Evolutionary conservation across 2,329 filamentous ascomycete species (phyloP).

Genomic region (Knufia petricola): DNA sequence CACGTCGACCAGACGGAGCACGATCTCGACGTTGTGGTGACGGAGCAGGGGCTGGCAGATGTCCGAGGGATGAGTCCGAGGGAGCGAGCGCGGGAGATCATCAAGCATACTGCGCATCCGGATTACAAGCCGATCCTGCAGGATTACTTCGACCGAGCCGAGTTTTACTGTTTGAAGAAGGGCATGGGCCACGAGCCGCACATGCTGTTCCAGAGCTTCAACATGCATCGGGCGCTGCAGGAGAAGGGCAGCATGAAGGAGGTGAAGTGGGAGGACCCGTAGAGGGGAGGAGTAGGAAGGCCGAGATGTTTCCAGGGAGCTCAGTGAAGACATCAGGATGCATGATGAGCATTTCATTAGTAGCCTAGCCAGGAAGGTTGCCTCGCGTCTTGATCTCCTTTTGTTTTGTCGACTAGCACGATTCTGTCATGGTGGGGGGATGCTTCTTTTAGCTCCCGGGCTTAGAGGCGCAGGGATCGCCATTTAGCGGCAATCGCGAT

Average conservation of each 20-base stretch:
- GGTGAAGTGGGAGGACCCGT: slow-evolving; percentile 52
- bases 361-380: too few relatives aligned
- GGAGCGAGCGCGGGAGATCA: slow-evolving; percentile 75
- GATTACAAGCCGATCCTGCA: slow-evolving; percentile 72
- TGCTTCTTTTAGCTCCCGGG: too few relatives aligned
- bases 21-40: slow-evolving; percentile 83
- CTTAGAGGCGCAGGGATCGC: background rate
- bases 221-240: slow-evolving; percentile 75
- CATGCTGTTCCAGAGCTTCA: slow-evolving; percentile 73
- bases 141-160: slow-evolving; percentile 77
- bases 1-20: slow-evolving; percentile 91
- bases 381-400: too few relatives aligned
- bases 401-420: too few relatives aligned
- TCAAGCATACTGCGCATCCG: slow-evolving; percentile 76
- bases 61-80: slow-evolving; percentile 70
- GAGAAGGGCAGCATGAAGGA: slow-evolving; percentile 88
- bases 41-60: slow-evolving; percentile 66
- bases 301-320: too few relatives aligned
- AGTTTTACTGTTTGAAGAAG: slow-evolving; percentile 73
- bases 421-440: too few relatives aligned
- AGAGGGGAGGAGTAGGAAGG: too few relatives aligned
- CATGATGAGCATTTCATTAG: too few relatives aligned
- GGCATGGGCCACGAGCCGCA: slow-evolving; percentile 90
- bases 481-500: background rate
- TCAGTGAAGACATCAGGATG: too few relatives aligned